phyloP scores from a whole-genome alignment of 495 filamentous ascomycete species.

The Barbatosphaeria neglecta region DNA sequence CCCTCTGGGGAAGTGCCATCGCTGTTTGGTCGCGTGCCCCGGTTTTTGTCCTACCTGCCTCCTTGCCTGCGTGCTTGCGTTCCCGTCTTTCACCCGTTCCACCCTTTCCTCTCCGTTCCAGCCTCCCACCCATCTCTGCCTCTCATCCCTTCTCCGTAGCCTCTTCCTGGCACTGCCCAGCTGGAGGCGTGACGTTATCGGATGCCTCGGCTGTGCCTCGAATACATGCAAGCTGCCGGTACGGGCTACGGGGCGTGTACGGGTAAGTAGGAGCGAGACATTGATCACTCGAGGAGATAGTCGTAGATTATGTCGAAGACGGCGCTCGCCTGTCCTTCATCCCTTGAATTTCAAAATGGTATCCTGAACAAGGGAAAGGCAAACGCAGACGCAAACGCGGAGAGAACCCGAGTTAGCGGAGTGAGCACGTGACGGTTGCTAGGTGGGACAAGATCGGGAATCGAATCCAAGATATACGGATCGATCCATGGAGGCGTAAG shows the following conservation, averaged over 20 bases:
- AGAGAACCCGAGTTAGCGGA: background rate
- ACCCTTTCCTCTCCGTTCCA: too few relatives aligned
- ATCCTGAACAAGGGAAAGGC: conserved; percentile 32
- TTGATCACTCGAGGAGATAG: too few relatives aligned
- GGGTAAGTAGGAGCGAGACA: background rate
- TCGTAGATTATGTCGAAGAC: too few relatives aligned
- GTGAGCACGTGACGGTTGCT: background rate
- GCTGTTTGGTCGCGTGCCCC: too few relatives aligned
- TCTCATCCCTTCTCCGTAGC: background rate
- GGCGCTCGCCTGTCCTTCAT: conserved; percentile 20
- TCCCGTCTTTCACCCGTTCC: too few relatives aligned
- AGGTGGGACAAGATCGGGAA: too few relatives aligned
- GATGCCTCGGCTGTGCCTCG: background rate
- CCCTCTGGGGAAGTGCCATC: too few relatives aligned
- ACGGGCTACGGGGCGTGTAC: background rate
- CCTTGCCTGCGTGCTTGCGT: too few relatives aligned
- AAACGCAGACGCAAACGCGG: conserved; percentile 3
- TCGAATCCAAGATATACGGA: too few relatives aligned
- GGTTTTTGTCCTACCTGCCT: too few relatives aligned
- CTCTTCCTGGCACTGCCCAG: background rate
- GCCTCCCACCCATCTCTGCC: too few relatives aligned
- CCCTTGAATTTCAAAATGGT: conserved; percentile 70
- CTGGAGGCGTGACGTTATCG: too few relatives aligned
- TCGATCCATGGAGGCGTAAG: background rate
- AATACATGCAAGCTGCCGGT: background rate